Percentiles rank a stretch among this genome's conserved stretches.
Evolutionary conservation across 1,284 basidiomycete genomes (phyloP).

Genomic region (Cystobasidiaceae sp.): DNA sequence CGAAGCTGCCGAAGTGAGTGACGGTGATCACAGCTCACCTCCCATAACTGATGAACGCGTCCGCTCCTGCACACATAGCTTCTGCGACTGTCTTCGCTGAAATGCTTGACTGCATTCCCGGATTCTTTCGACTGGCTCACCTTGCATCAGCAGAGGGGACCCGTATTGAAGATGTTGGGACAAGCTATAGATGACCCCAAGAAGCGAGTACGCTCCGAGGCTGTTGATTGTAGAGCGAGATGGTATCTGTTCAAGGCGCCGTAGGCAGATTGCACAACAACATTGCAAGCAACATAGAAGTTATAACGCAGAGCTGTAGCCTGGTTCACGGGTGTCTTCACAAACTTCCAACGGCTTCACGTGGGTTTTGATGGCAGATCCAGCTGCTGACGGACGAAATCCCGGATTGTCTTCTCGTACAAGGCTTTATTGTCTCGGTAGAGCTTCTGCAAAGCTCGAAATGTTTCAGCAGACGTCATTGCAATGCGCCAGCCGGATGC

Average conservation of each 20-base stretch:
- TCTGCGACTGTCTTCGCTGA: conserved; percentile 69
- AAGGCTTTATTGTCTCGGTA: conserved; percentile 74
- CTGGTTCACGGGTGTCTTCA: background rate
- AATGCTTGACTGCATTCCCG: conserved; percentile 67
- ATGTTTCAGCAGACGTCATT: background rate
- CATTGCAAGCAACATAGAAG: background rate
- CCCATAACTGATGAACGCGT: background rate
- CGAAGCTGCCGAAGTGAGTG: conserved; percentile 13
- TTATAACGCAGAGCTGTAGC: background rate
- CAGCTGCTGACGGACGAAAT: conserved; percentile 51
- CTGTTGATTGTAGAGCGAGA: conserved; percentile 67
- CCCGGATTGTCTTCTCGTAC: conserved; percentile 52
- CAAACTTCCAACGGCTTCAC: background rate
- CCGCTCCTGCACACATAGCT: conserved; percentile 50
- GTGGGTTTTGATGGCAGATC: conserved; percentile 44
- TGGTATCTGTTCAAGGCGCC: conserved; percentile 46
- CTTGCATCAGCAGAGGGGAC: conserved; percentile 65
- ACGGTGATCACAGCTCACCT: background rate
- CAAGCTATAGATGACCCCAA: conserved; percentile 77
- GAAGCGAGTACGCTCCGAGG: conserved; percentile 70
- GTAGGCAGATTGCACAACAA: background rate
- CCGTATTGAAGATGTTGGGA: conserved; percentile 68
- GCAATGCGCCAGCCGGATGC: conserved; percentile 13
- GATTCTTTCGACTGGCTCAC: conserved; percentile 68
- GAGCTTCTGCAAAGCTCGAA: conserved; percentile 56